These are phyloP conservation scores for Suhomyces ambrosiae DNA, from an alignment of 1,139 yeast species.

Conservation along the genomic window DNA sequence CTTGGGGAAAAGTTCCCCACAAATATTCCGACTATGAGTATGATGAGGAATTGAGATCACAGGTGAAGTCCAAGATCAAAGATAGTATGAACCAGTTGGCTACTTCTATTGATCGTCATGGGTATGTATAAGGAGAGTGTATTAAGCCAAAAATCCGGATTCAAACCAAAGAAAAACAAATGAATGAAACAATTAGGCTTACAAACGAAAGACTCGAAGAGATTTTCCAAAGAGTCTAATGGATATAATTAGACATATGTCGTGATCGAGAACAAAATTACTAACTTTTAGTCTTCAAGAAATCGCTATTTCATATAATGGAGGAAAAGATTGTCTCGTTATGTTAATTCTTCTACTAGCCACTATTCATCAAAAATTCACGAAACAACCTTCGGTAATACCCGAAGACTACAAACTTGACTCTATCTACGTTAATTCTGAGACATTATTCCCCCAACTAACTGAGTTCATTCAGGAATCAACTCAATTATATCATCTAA, in stretches of 20 bases:
- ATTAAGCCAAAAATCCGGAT: no score
- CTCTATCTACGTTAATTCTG: constrained; percentile 72
- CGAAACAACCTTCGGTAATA: constrained; percentile 15
- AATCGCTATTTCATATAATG: constrained; percentile 78
- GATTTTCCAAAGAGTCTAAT: no score
- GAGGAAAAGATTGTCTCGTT: constrained; percentile 89
- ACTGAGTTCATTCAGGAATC: constrained; percentile 46
- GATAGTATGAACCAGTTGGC: constrained; percentile 36
- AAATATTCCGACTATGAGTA: constrained; percentile 24
- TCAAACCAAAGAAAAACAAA: no score
- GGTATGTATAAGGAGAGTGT: constrained; percentile 27
- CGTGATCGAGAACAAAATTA: no score
- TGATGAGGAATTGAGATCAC: constrained; percentile 25
- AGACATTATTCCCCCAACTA: constrained; percentile 65
- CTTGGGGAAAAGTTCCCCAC: constrained; percentile 29
- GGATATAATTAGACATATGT: no score
- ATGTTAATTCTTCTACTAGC: constrained; percentile 71
- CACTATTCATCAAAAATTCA: constrained; percentile 46
- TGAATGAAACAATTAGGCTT: no score
- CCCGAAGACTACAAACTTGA: constrained; percentile 44
- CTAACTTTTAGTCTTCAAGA: constrained; percentile 45
- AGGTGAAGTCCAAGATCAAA: constrained; percentile 34
- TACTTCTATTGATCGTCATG: constrained; percentile 34
- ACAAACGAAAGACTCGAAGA: no score
- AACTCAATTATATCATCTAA: constrained; percentile 45